These are phyloP conservation scores for Xylariaceae sp. DNA, from an alignment of 2,329 filamentous ascomycete species.

Conservation along the genomic window DNA sequence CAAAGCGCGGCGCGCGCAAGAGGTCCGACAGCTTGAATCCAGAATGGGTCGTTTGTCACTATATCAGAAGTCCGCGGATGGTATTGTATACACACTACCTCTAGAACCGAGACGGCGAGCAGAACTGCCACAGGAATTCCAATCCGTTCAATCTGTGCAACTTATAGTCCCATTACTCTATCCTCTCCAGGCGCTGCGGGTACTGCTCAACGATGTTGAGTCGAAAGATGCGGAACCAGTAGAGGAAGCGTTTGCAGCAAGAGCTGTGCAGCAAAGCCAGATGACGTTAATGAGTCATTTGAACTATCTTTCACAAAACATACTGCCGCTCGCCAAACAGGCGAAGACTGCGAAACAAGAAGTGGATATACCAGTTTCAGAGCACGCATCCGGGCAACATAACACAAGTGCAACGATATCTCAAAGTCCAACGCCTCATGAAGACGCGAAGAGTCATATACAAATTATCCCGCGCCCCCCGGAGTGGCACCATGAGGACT, in stretches of 20 bases:
- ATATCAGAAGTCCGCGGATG: slow-evolving; percentile 67
- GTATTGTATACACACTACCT: slow-evolving; percentile 65
- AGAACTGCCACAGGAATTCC: slow-evolving; percentile 59
- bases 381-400: not conserved
- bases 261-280: slow-evolving; percentile 51
- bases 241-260: slow-evolving; percentile 61
- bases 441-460: slow-evolving; percentile 59
- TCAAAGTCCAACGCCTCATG: slow-evolving; percentile 12
- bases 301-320: slow-evolving; percentile 70
- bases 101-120: slow-evolving; percentile 60
- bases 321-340: slow-evolving; percentile 62
- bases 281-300: slow-evolving; percentile 68
- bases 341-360: slow-evolving; percentile 28
- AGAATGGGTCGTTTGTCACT: slow-evolving; percentile 64
- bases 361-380: slow-evolving; percentile 9
- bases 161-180: slow-evolving; percentile 69
- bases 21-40: slow-evolving; percentile 70
- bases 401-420: not conserved
- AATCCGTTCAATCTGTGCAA: slow-evolving; percentile 59
- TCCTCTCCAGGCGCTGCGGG: slow-evolving; percentile 62
- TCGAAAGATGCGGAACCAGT: slow-evolving; percentile 57
- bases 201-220: slow-evolving; percentile 63
- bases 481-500: slow-evolving; percentile 63
- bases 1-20: slow-evolving; percentile 57
- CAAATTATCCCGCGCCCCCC: slow-evolving; percentile 71